Conservation (phyloP, 148 eudicot genomes). For the Rhododendron kiyosumense region DNA sequence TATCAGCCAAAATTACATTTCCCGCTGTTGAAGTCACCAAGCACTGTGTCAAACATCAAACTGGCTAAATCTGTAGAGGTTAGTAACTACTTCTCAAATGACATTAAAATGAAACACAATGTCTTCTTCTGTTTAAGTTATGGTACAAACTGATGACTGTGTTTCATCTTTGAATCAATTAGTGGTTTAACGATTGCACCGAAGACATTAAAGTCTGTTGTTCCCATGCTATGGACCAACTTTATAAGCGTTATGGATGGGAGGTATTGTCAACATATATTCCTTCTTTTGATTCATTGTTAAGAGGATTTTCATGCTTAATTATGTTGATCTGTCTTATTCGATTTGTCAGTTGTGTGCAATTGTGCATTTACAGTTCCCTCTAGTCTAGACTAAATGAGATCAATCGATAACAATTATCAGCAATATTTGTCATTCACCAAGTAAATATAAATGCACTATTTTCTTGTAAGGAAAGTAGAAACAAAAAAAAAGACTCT, state of each 20-base stretch:
- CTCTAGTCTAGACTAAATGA: not conserved
- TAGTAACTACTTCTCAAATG: conserved; percentile 8
- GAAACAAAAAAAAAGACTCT: not conserved
- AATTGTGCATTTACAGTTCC: not conserved
- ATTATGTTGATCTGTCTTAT: not conserved
- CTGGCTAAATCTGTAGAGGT: conserved; percentile 83
- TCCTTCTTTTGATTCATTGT: not conserved
- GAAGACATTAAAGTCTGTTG: conserved; percentile 67
- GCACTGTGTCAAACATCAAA: conserved; percentile 39
- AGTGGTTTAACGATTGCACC: conserved; percentile 94
- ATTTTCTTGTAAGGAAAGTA: not conserved
- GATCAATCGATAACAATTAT: not conserved
- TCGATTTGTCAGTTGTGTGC: not conserved
- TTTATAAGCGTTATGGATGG: conserved; percentile 74
- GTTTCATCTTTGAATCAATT: not conserved
- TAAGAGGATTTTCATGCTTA: not conserved
- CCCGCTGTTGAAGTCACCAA: conserved; percentile 56
- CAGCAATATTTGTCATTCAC: not conserved
- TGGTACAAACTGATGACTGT: not conserved
- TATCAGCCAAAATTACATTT: conserved; percentile 50
- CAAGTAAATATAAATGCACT: not conserved
- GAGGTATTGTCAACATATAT: conserved; percentile 41
- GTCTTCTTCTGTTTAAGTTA: not conserved
- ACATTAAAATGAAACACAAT: not conserved
- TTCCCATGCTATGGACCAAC: conserved; percentile 49